Evolutionary conservation across 345 rosid species (phyloP).

Genomic region (Anacardium occidentale): DNA sequence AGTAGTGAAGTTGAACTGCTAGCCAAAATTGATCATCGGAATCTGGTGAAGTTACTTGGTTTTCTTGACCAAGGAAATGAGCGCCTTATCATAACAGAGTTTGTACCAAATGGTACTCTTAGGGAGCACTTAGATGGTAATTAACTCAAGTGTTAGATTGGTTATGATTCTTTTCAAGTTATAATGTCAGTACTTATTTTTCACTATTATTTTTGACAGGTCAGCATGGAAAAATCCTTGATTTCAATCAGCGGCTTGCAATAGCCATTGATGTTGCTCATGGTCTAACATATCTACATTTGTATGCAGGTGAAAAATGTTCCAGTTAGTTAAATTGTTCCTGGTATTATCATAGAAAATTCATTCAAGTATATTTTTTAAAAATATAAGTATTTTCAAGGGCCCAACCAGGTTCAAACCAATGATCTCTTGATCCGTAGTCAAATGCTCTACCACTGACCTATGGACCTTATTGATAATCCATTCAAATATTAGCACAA

Average conservation of each 20-base stretch:
- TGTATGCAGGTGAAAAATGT: conserved; percentile 64
- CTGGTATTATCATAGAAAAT: not conserved
- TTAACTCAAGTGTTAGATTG: conserved; percentile 18
- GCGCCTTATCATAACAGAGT: conserved; percentile 90
- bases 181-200: conserved; percentile 7
- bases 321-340: not conserved
- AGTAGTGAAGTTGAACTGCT: conserved; percentile 93
- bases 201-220: conserved; percentile 39
- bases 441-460: conserved; percentile 89
- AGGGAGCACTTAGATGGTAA: conserved; percentile 96
- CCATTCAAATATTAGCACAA: too few relatives aligned
- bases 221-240: conserved; percentile 62
- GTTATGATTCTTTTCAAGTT: not conserved
- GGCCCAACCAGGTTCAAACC: conserved; percentile 57
- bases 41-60: conserved; percentile 87
- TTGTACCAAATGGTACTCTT: conserved; percentile 85
- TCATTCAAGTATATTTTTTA: not conserved
- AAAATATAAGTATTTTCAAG: not conserved
- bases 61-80: conserved; percentile 79
- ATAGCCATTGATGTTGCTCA: conserved; percentile 92
- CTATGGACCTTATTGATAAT: conserved; percentile 48
- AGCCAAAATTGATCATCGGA: conserved; percentile 86
- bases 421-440: conserved; percentile 85
- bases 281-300: conserved; percentile 89
- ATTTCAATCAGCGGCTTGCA: conserved; percentile 88